Evolutionary conservation across 768 basidiomycete genomes (phyloP).

Genomic region (Mycena floridula): DNA sequence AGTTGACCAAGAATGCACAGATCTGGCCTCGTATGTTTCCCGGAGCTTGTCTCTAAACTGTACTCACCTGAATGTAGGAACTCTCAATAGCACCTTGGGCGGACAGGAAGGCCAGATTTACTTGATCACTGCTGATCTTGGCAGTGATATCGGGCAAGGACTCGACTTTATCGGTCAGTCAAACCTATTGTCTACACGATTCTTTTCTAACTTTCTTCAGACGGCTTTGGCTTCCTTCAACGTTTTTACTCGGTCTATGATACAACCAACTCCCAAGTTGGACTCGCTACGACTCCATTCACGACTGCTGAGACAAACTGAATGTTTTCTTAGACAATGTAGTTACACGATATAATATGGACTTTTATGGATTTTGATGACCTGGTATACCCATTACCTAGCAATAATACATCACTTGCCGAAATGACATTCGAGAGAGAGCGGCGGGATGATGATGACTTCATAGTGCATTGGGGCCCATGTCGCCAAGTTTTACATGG

Average conservation of each 20-base stretch:
- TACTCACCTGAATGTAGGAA: no score
- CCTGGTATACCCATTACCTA: no score
- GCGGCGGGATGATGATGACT: no score
- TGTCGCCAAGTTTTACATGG: no score
- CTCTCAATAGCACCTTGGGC: constrained; percentile 50
- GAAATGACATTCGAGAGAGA: no score
- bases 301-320: constrained; percentile 31
- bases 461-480: no score
- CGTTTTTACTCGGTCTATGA: constrained; percentile 56
- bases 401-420: no score
- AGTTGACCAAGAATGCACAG: constrained; percentile 59
- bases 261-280: constrained; percentile 31
- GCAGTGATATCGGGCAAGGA: constrained; percentile 43
- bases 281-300: constrained; percentile 30
- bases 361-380: background rate
- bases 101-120: constrained; percentile 47
- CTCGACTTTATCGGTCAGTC: constrained; percentile 57
- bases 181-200: background rate
- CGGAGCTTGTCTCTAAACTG: background rate
- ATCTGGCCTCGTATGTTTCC: constrained; percentile 49
- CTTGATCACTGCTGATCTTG: constrained; percentile 49
- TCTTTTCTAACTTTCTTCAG: constrained; percentile 18
- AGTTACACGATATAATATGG: background rate
- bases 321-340: background rate
- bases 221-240: constrained; percentile 53